A percentile compares a stretch with the other conserved stretches of the same genome.
phyloP scores from a whole-genome alignment of 768 basidiomycete species.

The Rhodocollybia butyracea region DNA sequence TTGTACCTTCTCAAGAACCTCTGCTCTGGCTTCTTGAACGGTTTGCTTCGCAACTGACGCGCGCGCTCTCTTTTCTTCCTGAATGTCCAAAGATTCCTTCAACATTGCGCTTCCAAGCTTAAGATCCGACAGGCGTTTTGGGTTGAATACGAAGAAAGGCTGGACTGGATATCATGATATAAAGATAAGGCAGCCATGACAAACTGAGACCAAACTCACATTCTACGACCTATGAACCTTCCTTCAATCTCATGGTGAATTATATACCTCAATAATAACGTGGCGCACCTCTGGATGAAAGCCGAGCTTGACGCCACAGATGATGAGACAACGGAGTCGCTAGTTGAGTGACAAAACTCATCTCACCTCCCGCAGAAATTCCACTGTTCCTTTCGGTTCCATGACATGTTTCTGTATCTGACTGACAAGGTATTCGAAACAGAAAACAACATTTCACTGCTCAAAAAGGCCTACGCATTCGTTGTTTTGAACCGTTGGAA shows the following conservation, averaged over 20 bases:
- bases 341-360: neutral
- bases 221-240: slow-evolving; percentile 47
- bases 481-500: slow-evolving; percentile 76
- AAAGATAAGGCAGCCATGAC: neutral
- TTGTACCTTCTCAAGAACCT: slow-evolving; percentile 61
- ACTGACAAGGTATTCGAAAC: neutral
- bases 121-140: slow-evolving; percentile 49
- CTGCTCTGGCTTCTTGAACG: slow-evolving; percentile 56
- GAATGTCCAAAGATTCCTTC: slow-evolving; percentile 55
- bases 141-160: slow-evolving; percentile 66
- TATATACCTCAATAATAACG: neutral
- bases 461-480: slow-evolving; percentile 33
- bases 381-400: slow-evolving; percentile 70
- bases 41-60: slow-evolving; percentile 44
- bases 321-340: slow-evolving; percentile 10
- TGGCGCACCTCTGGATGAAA: slow-evolving; percentile 62
- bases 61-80: slow-evolving; percentile 48
- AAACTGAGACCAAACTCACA: slow-evolving; percentile 20
- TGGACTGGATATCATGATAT: slow-evolving; percentile 38
- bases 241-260: neutral
- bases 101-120: slow-evolving; percentile 64
- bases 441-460: slow-evolving; percentile 28
- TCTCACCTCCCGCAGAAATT: slow-evolving; percentile 77
- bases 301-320: slow-evolving; percentile 49
- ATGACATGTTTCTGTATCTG: slow-evolving; percentile 47